Evolutionary conservation across 1,284 basidiomycete species (phyloP).

Genomic region (Exobasidium rhododendri): DNA sequence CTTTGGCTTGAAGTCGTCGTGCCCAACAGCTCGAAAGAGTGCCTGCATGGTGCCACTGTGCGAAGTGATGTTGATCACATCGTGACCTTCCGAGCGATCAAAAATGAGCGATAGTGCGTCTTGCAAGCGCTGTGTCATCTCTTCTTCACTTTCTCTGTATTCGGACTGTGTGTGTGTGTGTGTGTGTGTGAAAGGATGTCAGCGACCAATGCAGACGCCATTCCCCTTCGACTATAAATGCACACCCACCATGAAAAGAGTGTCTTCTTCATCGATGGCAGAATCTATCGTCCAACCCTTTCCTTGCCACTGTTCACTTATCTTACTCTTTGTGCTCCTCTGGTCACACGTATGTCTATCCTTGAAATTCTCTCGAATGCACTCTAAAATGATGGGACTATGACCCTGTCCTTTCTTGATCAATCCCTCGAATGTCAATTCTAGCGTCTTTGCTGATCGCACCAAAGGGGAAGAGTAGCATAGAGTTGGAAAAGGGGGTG

Average conservation of each 20-base stretch:
- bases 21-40: slow-evolving; percentile 15
- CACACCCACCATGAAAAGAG: slow-evolving; percentile 14
- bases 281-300: slow-evolving; percentile 13
- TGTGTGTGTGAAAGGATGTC: not conserved
- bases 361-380: slow-evolving; percentile 16
- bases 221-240: not conserved
- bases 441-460: slow-evolving; percentile 12
- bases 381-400: slow-evolving; percentile 7
- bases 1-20: slow-evolving; percentile 17
- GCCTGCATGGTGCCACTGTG: slow-evolving; percentile 19
- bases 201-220: not conserved
- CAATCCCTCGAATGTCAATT: slow-evolving; percentile 12
- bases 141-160: slow-evolving; percentile 11
- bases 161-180: not conserved
- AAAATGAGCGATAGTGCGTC: slow-evolving; percentile 17
- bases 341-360: slow-evolving; percentile 20
- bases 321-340: slow-evolving; percentile 6
- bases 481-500: slow-evolving; percentile 12
- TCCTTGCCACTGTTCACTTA: slow-evolving; percentile 1
- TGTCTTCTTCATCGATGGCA: slow-evolving; percentile 14
- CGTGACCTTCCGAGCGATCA: slow-evolving; percentile 5
- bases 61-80: slow-evolving; percentile 21
- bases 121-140: slow-evolving; percentile 14
- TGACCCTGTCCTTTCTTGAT: slow-evolving; percentile 1
- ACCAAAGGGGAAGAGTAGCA: slow-evolving; percentile 16